Base-by-base conservation (phyloP, 2,329 filamentous ascomycete species). In the Nemania bipapillata region DNA sequence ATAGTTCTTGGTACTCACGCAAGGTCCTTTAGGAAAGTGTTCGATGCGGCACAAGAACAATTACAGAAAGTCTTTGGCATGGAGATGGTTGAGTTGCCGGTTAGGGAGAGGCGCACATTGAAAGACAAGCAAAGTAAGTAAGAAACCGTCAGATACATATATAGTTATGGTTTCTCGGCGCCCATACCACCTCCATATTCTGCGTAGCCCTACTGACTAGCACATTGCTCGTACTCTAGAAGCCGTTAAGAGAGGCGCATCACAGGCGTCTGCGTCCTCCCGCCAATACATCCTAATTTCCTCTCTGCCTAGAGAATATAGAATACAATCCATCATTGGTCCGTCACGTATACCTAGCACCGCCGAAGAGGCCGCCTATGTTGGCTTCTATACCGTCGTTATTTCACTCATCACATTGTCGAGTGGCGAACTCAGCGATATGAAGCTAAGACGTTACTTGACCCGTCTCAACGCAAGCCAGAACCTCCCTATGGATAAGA, bases 21-120 rank as follows among this genome's bases (percentile, higher is more conserved):
- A 6, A 85, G 91, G 35, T 83, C 89, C 40, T 98, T 97, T 79
- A 94, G 89, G 77, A 79, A 82, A 12, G 89, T 97, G 3, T 97
- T 97, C 76, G 87, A 87, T 0, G 83, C 87, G 47, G 93, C 95
- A 49, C 95, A 99, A 79, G 80, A 83, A 37, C 87, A 92, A 72
- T 83, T 99, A 42, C 84, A 86, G 55, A 82, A 82, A 1, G 86
- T 90, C 0, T 98, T 97, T 80, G 96, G 96, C n/a, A 97, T 98
- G 94, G 87, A 94, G 78, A 87, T 99, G 85, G 85, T 89, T 3
- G 94, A 97, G 80, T 84, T 98, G 57, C 94, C 96, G 0, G 84
- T 87, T 1, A 88, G 87, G 75, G 95, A 97, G 76, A 96, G 94
- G 79, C 86, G 92, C 56, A 93, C 93, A 0, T 81, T 97, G 37